Evolutionary conservation across 306 rosid genomes (phyloP), one percentile per base, ranked within the genome.

Genomic region (Dryas alaskensis): DNA sequence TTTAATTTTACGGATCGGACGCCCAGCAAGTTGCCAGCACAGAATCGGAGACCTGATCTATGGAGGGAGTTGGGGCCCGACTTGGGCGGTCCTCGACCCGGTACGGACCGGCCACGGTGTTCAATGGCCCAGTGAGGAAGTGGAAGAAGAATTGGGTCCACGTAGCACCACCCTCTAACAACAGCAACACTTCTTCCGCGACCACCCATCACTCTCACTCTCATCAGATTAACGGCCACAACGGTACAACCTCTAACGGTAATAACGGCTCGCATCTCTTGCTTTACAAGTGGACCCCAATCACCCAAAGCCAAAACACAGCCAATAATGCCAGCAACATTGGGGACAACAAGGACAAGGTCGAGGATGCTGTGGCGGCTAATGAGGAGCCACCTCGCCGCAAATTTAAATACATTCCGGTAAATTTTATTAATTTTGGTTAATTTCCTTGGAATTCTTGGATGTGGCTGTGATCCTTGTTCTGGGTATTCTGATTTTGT

Each of bases 71-170:
- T 48, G 98, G 98, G 85, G 98, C 97, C 87, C 93, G 98, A 48
- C 83, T 91, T 22, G 97, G 98, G 25, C 92, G 98, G 58, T 87
- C 98, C 54, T 93, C 98, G 73, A 90, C 97, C 76, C 93, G 99
- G 31, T 92, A 94, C 75, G 97, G 96, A 63, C 99, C 97, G 71
- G 89, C 97, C 44, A 92, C 99, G 70, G 99, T 94, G 62, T 94
- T 94, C 87, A 94, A 77, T 25, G 97, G 99, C 4, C 96, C 99
- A 78, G 99, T 94, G 11, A 78, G 99, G 89, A 92, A 76, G 88
- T 94, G 99, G 99, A 94, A 88, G 97, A 94, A 88, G 99, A 92
- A 87, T 75, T 94, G 99, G 99, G 86, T 94, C 84, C 96, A 88
- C 84, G 90, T 89, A 6, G 67, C 96, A 0, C 86, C 96, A 3